These are phyloP conservation scores for Cordyceps cicadae DNA, from an alignment of 2,329 filamentous ascomycete species.

Conservation along the genomic window DNA sequence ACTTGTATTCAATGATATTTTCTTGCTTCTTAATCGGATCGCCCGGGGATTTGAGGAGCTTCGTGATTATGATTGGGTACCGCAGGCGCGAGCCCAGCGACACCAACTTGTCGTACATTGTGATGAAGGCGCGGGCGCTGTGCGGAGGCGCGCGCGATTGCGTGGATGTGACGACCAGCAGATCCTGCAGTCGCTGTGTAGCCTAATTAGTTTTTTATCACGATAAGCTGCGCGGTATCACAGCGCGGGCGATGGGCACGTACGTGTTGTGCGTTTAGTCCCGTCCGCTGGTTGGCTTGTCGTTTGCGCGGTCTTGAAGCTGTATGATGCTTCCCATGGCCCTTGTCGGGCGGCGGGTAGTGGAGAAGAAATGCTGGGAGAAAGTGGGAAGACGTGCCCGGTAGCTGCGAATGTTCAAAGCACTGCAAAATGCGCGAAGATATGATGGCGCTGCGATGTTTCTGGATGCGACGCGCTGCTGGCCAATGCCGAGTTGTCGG, in stretches of 20 bases:
- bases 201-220: background rate
- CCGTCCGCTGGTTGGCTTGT: background rate
- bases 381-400: background rate
- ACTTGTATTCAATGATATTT: conserved; percentile 78
- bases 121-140: conserved; percentile 7
- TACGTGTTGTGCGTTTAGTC: background rate
- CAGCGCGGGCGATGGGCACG: background rate
- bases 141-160: conserved; percentile 6
- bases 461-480: conserved; percentile 7
- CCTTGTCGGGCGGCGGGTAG: background rate
- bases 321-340: conserved; percentile 10
- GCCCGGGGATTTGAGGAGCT: conserved; percentile 67
- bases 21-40: conserved; percentile 70
- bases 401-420: background rate
- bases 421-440: background rate
- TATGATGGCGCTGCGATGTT: background rate
- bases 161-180: background rate
- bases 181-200: background rate
- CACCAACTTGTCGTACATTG: conserved; percentile 35
- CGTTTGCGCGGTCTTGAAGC: conserved; percentile 3
- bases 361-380: background rate
- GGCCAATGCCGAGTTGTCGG: conserved; percentile 7
- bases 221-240: background rate
- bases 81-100: conserved; percentile 57
- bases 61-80: conserved; percentile 89